phyloP scores from a whole-genome alignment of 257 asterid genomes.

The Salvia rosmarinus region DNA sequence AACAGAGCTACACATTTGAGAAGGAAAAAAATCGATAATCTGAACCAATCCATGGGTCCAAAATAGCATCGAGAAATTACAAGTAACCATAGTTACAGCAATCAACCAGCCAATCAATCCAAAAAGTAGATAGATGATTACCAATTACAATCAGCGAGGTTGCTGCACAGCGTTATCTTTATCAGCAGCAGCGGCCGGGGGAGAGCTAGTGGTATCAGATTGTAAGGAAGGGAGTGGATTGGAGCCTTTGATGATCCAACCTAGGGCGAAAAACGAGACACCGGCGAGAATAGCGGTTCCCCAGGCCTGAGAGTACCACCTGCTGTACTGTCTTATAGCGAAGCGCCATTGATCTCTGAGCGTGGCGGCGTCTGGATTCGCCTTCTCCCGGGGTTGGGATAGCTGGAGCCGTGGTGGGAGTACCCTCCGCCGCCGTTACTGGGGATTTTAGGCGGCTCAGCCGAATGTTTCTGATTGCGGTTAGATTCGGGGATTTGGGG shows the following conservation, averaged over 20 bases:
- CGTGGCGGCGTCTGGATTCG: constrained; percentile 78
- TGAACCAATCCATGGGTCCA: neutral
- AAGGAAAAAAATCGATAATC: neutral
- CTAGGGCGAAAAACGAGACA: constrained; percentile 79
- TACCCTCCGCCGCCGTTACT: constrained; percentile 32
- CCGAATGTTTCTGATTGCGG: constrained; percentile 37
- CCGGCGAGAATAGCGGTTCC: constrained; percentile 97
- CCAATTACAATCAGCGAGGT: constrained; percentile 38
- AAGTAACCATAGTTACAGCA: neutral
- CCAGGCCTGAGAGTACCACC: constrained; percentile 96
- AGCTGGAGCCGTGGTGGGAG: constrained; percentile 35
- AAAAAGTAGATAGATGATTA: neutral
- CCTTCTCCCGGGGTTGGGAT: constrained; percentile 64
- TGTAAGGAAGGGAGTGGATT: constrained; percentile 77
- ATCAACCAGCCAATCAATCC: neutral
- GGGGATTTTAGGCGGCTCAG: constrained; percentile 44
- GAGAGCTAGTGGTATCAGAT: constrained; percentile 17
- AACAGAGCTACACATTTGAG: constrained; percentile 8
- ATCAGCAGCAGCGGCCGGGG: constrained; percentile 27
- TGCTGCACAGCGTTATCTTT: constrained; percentile 30
- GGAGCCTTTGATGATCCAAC: constrained; percentile 85
- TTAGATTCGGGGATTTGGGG: constrained; percentile 47
- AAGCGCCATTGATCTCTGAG: constrained; percentile 88
- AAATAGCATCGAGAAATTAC: neutral
- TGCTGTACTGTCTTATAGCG: constrained; percentile 79